These are phyloP conservation scores for Phytophthora uliginosa DNA, from an alignment of 352 stramenopile species.

Conservation along the genomic window DNA sequence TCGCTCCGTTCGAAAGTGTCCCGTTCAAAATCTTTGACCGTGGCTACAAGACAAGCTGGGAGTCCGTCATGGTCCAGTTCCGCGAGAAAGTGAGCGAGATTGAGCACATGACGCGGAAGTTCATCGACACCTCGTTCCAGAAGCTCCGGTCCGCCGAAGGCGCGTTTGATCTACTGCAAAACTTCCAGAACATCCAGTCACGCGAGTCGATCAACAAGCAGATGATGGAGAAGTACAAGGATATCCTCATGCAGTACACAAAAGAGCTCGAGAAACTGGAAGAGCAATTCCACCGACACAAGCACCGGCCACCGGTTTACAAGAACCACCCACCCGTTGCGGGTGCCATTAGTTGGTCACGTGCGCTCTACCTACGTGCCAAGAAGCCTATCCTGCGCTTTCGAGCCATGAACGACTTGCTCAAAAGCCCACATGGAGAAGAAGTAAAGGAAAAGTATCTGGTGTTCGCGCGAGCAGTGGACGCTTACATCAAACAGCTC, in stretches of 20 bases:
- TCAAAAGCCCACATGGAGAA: constrained; percentile 93
- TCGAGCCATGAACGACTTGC: constrained; percentile 93
- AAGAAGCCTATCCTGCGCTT: constrained; percentile 97
- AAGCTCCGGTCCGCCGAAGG: constrained; percentile 95
- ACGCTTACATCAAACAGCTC: constrained; percentile 94
- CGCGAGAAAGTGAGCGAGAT: constrained; percentile 95
- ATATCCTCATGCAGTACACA: constrained; percentile 97
- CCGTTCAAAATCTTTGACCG: constrained; percentile 96
- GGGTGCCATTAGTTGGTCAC: constrained; percentile 86
- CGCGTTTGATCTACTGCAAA: constrained; percentile 97
- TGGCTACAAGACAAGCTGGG: constrained; percentile 96
- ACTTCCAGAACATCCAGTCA: constrained; percentile 97
- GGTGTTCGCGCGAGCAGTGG: constrained; percentile 93
- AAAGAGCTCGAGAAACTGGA: constrained; percentile 95
- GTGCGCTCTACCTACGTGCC: constrained; percentile 89
- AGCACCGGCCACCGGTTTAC: constrained; percentile 89
- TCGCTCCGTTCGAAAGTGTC: constrained; percentile 90
- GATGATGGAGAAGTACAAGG: constrained; percentile 98
- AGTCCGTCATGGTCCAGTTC: constrained; percentile 96
- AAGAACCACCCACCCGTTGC: constrained; percentile 95
- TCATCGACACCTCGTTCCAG: constrained; percentile 97
- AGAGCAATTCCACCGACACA: constrained; percentile 91
- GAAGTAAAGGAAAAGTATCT: constrained; percentile 96
- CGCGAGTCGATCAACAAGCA: constrained; percentile 97
- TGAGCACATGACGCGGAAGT: constrained; percentile 95